Conservation (phyloP, 495 filamentous ascomycete species). For the Penicillium canescens region DNA sequence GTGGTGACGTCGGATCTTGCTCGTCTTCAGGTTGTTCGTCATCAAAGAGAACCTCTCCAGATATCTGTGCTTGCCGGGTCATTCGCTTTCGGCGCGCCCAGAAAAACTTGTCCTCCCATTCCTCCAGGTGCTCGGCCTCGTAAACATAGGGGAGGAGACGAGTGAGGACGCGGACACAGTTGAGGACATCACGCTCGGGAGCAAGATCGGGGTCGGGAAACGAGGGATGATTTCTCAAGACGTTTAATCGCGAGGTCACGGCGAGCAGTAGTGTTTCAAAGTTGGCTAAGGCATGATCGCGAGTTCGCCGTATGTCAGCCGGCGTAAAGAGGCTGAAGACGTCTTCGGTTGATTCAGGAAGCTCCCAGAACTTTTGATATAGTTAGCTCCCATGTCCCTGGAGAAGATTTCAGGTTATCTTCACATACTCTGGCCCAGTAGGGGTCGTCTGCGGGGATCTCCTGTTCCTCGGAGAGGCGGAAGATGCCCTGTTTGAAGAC, state of each 20-base stretch:
- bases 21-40: constrained; percentile 59
- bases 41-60: constrained; percentile 84
- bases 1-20: constrained; percentile 40
- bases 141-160: constrained; percentile 89
- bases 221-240: constrained; percentile 82
- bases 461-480: constrained; percentile 84
- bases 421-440: constrained; percentile 84
- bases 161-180: constrained; percentile 93
- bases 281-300: constrained; percentile 84
- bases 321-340: constrained; percentile 96
- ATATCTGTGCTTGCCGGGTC: constrained; percentile 47
- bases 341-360: constrained; percentile 94
- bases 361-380: constrained; percentile 82
- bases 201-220: constrained; percentile 88
- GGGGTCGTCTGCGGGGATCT: constrained; percentile 83
- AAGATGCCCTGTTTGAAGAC: constrained; percentile 99
- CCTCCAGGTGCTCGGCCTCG: constrained; percentile 81
- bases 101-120: constrained; percentile 92
- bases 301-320: constrained; percentile 86
- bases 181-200: constrained; percentile 86
- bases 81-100: constrained; percentile 76
- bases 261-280: constrained; percentile 87
- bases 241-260: constrained; percentile 75
- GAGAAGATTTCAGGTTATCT: background rate
- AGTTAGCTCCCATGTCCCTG: constrained; percentile 5